Base-by-base conservation (phyloP, 2,329 filamentous ascomycete species). In the Pseudocercospora pini-densiflorae region DNA sequence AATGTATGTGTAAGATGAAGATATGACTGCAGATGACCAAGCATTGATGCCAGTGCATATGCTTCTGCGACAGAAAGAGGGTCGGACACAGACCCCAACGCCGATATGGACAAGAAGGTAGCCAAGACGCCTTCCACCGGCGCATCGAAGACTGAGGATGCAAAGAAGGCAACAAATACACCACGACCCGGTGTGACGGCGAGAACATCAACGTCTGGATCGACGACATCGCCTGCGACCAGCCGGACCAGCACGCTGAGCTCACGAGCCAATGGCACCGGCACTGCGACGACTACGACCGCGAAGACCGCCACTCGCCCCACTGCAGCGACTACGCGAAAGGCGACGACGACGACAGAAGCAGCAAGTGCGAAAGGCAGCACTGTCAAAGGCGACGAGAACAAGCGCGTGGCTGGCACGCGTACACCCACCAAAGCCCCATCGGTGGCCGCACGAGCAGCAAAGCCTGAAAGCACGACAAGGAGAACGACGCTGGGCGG, bases 221-320 rank as follows among this genome's bases (percentile, higher is more conserved):
- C 55, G 55, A 58, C 64, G 3, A 43, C 66, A 10, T 55, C 64
- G n/a, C 14, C 66, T 6, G 21, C 62, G 12, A 31, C 68, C 5
- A 24, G 63, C 16, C 55, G 59, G 16, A 65, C 66, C 27, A 72
- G 70, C 45, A 63, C 71, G 40, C 47, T 70, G 47, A 57, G 61
- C 31, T 57, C 68, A 12, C 64, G 69, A 23, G 63, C 71, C 9
- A 64, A 58, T 58, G 65, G 68, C 45, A 71, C 69, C 14, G 29
- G 16, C 27, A 29, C 29, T 24, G 16, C 54, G 14, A n/a, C 54
- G 54, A 33, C 54, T 9, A 43, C 40, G 40, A 19, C 16, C 40
- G 40, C 16, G 6, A 43, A 43, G 40, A 16, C n/a, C 3, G 40
- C 40, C 40, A 43, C 40, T 43, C 40, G 40, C 5, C 40, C 40